Evolutionary conservation across 1,284 basidiomycete species (phyloP), one percentile per base, ranked within the genome.

Genomic region (Ustilago trichophora): DNA sequence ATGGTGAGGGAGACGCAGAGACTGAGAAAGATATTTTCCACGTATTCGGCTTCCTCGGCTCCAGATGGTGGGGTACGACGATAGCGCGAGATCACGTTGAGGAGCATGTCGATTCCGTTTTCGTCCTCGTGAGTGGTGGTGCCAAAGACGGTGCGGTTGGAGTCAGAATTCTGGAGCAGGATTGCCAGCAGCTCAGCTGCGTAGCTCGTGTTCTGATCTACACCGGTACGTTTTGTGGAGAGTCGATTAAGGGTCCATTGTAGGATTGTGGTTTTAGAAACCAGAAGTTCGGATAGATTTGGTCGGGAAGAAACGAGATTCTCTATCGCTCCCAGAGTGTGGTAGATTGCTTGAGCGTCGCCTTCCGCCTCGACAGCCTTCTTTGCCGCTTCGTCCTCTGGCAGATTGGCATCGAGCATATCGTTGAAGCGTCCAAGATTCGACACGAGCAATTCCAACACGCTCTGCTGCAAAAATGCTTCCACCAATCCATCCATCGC

Each of bases 1-100:
- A 24, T 86, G 22, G 94, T 86, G 9, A 79, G 68, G 16, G 51
- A 35, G 0, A 92, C 91, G 80, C 94, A 98, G 19, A 98, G 82
- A 0, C 89, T 83, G 81, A 97, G 91, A 75, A 98, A 97, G 3
- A 91, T 71, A 80, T 99, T 98, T 80, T 98, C 95, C 91, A 98
- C 93, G 82, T 93, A 98, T 80, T 98, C 96, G 10, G 88, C 86
- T 83, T 98, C 95, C 62, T 98, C 96, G 6, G 89, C 87, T 69
- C 92, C 89, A 0, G 83, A 83, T 0, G 93, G 93, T 76, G 96
- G 90, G 40, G 87, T 85, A 73, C 88, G 87, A 43, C 93, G 88
- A 78, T 90, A 98, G 7, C 59, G 58, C 25, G 65, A 90, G 18
- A 96, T 83, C 1, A 89, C 87, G 70, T 89, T 89, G 24, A 98